phyloP scores from a whole-genome alignment of 202 grass and related monocot genomes.

The Setaria italica region DNA sequence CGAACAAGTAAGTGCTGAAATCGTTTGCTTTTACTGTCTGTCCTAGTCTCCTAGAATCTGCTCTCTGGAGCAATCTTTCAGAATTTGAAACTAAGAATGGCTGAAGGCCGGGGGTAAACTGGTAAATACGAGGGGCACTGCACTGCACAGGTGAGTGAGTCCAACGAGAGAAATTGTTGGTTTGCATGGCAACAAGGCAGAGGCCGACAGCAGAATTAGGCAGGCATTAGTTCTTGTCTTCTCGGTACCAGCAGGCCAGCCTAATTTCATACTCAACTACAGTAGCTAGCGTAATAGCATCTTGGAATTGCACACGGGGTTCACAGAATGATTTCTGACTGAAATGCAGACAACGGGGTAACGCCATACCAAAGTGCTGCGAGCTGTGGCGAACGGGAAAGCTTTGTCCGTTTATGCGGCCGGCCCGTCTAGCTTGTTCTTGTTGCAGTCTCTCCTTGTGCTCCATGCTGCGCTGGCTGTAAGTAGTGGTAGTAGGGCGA shows the following conservation, averaged over 20 bases:
- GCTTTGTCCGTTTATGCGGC: conserved; percentile 5
- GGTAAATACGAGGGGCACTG: not conserved
- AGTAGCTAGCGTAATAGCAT: too few species aligned
- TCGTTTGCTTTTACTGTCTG: not conserved
- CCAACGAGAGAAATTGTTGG: not conserved
- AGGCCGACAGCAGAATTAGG: not conserved
- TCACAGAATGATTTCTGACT: not conserved
- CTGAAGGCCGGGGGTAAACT: not conserved
- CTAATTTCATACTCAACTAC: too few species aligned
- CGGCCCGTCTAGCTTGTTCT: not conserved
- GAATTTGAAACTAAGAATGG: not conserved
- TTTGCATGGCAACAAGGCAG: not conserved
- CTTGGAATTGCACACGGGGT: not conserved
- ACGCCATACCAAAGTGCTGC: conserved; percentile 16
- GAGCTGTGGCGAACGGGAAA: not conserved
- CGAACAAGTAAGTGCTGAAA: not conserved
- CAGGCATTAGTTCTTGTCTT: not conserved
- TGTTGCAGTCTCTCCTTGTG: not conserved
- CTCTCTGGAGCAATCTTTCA: not conserved
- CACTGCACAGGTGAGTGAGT: not conserved
- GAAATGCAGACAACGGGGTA: conserved; percentile 14
- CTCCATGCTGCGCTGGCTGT: not conserved
- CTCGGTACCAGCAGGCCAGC: not conserved
- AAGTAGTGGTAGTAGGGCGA: not conserved
- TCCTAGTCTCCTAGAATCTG: too few species aligned